These are phyloP conservation scores for Sonneratia alba DNA, from an alignment of 345 rosid genomes.

Conservation along the genomic window DNA sequence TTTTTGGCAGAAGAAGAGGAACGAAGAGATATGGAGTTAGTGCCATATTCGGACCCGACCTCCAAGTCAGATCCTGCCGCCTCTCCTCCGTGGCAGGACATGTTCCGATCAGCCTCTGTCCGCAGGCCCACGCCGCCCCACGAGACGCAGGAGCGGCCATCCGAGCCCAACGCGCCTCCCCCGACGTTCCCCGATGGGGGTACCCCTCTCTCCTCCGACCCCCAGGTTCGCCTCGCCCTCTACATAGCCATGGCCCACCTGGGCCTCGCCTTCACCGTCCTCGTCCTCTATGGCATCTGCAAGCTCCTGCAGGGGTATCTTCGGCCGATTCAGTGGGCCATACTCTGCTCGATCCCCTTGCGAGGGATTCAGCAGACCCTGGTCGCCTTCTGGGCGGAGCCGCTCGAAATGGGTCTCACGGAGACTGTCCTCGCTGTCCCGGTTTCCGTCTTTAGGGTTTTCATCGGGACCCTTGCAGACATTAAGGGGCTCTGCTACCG, in stretches of 20 bases:
- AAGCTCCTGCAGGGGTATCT: conserved; percentile 78
- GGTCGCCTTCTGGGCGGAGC: conserved; percentile 78
- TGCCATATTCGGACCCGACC: conserved; percentile 58
- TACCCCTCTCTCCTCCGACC: conserved; percentile 40
- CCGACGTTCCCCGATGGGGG: conserved; percentile 7
- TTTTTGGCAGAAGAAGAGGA: neutral
- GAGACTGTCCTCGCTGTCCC: conserved; percentile 90
- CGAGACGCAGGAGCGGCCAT: conserved; percentile 17
- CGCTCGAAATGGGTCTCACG: conserved; percentile 72
- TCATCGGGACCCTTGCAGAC: conserved; percentile 66
- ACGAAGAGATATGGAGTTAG: conserved; percentile 46
- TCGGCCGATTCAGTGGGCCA: conserved; percentile 93
- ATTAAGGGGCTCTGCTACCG: conserved; percentile 49
- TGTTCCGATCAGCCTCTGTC: conserved; percentile 82
- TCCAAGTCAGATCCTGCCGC: conserved; percentile 30
- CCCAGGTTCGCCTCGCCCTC: conserved; percentile 80
- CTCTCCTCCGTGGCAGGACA: conserved; percentile 77
- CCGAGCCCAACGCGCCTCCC: conserved; percentile 16
- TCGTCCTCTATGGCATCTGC: conserved; percentile 51
- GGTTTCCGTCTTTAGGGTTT: conserved; percentile 50
- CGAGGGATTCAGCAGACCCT: conserved; percentile 84
- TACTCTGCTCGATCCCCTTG: conserved; percentile 82
- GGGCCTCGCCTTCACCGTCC: conserved; percentile 65
- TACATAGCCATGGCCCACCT: conserved; percentile 99
- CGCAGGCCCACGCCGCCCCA: conserved; percentile 52